These are phyloP conservation scores for Clitopilus passeckerianus DNA, from an alignment of 768 basidiomycete genomes.

Conservation along the genomic window DNA sequence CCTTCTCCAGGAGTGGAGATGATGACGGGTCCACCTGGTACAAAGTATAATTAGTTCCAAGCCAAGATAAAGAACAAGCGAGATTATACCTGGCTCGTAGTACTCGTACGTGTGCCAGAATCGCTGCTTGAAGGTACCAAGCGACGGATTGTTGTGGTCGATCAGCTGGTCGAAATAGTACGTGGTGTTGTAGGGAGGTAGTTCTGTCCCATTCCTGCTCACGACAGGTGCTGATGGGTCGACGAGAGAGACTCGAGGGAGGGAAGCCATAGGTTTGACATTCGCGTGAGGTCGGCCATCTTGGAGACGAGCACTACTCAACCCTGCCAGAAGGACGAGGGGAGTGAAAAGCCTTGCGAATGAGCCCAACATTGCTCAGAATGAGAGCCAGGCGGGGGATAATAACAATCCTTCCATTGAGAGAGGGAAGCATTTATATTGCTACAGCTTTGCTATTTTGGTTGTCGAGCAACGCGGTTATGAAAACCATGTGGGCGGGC, in stretches of 20 bases:
- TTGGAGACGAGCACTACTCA: conserved; percentile 18
- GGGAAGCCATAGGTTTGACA: conserved; percentile 28
- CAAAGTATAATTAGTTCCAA: background rate
- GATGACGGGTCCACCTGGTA: conserved; percentile 52
- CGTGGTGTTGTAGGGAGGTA: conserved; percentile 38
- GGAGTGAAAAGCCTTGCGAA: conserved; percentile 9
- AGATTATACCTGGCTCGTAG: conserved; percentile 45
- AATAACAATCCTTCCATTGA: background rate
- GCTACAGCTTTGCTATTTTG: background rate
- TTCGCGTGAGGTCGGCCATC: conserved; percentile 39
- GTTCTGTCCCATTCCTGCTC: conserved; percentile 35
- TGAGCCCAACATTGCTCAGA: background rate
- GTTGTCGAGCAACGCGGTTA: background rate
- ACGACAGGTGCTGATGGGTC: conserved; percentile 27
- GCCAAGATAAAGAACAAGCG: background rate
- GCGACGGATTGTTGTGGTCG: conserved; percentile 45
- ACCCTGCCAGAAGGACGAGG: conserved; percentile 11
- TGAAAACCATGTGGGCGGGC: background rate
- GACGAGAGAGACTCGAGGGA: conserved; percentile 27
- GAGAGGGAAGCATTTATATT: background rate
- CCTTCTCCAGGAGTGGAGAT: conserved; percentile 63
- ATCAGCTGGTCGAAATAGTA: conserved; percentile 59
- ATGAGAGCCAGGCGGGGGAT: background rate
- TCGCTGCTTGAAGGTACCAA: conserved; percentile 72
- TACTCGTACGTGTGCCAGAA: conserved; percentile 69